phyloP scores from a whole-genome alignment of 805 yeast genomes.

The Saturnispora serradocipensis region DNA sequence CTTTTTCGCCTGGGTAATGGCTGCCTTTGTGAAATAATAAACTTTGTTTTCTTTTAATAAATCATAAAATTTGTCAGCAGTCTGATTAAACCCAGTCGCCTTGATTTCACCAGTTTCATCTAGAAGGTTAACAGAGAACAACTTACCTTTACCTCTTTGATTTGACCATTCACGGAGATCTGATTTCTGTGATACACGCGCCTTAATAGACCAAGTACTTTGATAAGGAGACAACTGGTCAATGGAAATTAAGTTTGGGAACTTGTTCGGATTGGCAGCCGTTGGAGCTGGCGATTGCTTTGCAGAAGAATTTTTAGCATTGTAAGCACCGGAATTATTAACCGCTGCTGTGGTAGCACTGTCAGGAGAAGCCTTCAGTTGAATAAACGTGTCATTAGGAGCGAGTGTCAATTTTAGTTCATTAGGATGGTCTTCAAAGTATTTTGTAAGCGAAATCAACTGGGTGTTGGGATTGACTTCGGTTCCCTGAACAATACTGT shows the following conservation, averaged over 20 bases:
- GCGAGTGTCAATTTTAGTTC: constrained; percentile 1
- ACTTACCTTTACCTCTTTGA: constrained; percentile 79
- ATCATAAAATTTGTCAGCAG: constrained; percentile 71
- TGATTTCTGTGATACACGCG: constrained; percentile 80
- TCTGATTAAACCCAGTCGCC: constrained; percentile 88
- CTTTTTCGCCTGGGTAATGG: constrained; percentile 76
- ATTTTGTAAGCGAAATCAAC: constrained; percentile 37
- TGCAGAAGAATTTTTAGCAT: background rate
- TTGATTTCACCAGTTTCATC: constrained; percentile 95
- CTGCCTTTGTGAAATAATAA: constrained; percentile 72
- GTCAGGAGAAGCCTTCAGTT: background rate
- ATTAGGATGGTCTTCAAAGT: constrained; percentile 49
- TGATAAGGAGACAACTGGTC: constrained; percentile 89
- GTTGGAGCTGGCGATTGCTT: constrained; percentile 1
- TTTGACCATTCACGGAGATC: constrained; percentile 85
- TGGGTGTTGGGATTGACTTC: constrained; percentile 15
- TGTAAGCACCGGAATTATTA: background rate
- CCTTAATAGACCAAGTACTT: constrained; percentile 86
- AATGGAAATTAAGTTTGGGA: constrained; percentile 53
- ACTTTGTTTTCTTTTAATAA: constrained; percentile 81
- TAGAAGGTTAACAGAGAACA: constrained; percentile 77
- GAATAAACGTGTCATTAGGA: constrained; percentile 1
- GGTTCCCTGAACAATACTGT: constrained; percentile 29
- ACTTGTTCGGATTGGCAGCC: constrained; percentile 9
- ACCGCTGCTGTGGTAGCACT: background rate